Evolutionary conservation across 495 filamentous ascomycete species (phyloP).

Genomic region (Xylaria curta): DNA sequence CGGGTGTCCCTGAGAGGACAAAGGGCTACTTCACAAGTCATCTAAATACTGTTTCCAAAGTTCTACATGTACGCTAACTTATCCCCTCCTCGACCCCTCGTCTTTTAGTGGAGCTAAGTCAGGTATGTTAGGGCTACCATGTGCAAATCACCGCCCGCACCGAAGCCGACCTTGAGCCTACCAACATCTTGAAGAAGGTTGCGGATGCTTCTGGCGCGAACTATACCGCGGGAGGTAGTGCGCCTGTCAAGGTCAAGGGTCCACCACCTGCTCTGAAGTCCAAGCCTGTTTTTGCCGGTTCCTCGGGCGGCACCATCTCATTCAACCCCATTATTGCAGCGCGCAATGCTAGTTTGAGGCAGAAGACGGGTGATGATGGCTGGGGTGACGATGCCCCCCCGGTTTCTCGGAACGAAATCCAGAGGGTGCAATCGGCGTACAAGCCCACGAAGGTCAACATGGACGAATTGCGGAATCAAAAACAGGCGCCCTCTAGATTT

Average conservation of each 20-base stretch:
- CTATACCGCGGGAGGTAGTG: constrained; percentile 71
- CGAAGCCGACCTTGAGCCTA: constrained; percentile 83
- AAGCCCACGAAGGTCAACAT: constrained; percentile 94
- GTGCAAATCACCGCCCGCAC: constrained; percentile 95
- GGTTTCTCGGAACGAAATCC: constrained; percentile 82
- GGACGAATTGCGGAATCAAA: constrained; percentile 71
- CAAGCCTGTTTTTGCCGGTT: constrained; percentile 88
- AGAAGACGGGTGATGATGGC: constrained; percentile 70
- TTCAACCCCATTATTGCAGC: constrained; percentile 68
- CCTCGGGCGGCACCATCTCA: constrained; percentile 65
- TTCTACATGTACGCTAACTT: constrained; percentile 72
- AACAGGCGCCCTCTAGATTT: constrained; percentile 65
- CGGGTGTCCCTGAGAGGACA: constrained; percentile 96
- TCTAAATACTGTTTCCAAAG: constrained; percentile 82
- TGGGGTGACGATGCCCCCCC: constrained; percentile 96
- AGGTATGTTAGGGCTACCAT: constrained; percentile 78
- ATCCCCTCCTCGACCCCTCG: constrained; percentile 2
- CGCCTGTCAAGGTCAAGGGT: constrained; percentile 54
- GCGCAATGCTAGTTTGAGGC: constrained; percentile 48
- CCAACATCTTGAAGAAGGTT: constrained; percentile 90
- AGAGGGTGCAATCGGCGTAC: constrained; percentile 93
- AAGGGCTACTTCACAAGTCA: constrained; percentile 99
- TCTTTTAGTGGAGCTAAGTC: constrained; percentile 43
- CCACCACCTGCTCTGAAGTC: constrained; percentile 74
- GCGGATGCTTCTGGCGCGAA: constrained; percentile 95